phyloP scores from a whole-genome alignment of 768 basidiomycete genomes.

The Gloeophyllum trabeum region DNA sequence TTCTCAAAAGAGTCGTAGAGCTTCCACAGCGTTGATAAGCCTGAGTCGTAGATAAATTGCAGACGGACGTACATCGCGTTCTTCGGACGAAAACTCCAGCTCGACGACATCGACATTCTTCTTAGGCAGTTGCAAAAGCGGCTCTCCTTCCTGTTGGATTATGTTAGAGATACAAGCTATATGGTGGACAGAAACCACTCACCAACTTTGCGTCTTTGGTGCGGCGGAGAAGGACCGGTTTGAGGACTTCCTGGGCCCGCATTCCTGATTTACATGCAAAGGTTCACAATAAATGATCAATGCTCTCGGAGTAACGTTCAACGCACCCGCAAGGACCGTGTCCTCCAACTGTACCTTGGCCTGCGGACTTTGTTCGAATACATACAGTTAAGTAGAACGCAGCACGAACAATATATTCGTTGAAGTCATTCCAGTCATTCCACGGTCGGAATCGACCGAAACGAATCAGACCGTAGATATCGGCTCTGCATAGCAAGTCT shows the following conservation, averaged over 20 bases:
- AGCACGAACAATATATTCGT: slow-evolving; percentile 36
- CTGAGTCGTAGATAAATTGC: background rate
- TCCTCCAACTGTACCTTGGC: slow-evolving; percentile 41
- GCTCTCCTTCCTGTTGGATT: slow-evolving; percentile 42
- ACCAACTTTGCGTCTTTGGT: slow-evolving; percentile 51
- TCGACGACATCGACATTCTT: slow-evolving; percentile 49
- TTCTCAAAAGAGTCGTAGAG: slow-evolving; percentile 50
- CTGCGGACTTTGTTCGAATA: slow-evolving; percentile 15
- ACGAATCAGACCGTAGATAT: slow-evolving; percentile 60
- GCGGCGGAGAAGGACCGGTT: slow-evolving; percentile 57
- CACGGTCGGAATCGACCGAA: slow-evolving; percentile 61
- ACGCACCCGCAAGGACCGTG: slow-evolving; percentile 48
- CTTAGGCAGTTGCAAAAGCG: slow-evolving; percentile 50
- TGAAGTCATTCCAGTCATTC: slow-evolving; percentile 65
- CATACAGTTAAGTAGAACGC: background rate
- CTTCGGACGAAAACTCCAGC: slow-evolving; percentile 54
- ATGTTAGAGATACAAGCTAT: background rate
- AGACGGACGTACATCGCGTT: slow-evolving; percentile 37
- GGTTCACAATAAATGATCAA: background rate
- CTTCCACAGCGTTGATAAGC: slow-evolving; percentile 15
- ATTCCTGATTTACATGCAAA: slow-evolving; percentile 21
- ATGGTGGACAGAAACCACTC: background rate
- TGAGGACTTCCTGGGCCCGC: slow-evolving; percentile 58
- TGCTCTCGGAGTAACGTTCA: background rate
- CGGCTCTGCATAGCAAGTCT: slow-evolving; percentile 29